phyloP scores from a whole-genome alignment of 2,329 filamentous ascomycete genomes.

The Aspergillus fumigatus region DNA sequence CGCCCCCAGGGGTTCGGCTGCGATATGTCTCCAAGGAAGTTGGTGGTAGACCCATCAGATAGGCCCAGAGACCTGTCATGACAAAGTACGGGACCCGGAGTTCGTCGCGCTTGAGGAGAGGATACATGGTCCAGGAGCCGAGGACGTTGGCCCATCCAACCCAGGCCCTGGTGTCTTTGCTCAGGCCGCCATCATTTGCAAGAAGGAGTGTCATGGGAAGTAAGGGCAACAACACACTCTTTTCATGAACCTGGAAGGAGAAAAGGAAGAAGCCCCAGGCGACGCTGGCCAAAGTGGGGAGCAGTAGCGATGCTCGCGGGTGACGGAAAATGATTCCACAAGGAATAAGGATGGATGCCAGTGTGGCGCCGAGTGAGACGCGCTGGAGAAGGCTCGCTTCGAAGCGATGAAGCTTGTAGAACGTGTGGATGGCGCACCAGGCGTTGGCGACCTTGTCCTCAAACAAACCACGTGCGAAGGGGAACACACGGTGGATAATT shows the following conservation, averaged over 20 bases:
- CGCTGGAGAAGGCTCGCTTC: constrained; percentile 68
- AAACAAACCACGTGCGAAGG: constrained; percentile 90
- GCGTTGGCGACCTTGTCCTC: constrained; percentile 99
- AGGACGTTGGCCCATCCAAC: constrained; percentile 93
- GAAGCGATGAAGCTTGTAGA: constrained; percentile 79
- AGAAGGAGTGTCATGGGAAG: constrained; percentile 90
- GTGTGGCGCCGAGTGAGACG: constrained; percentile 68
- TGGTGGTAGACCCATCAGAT: constrained; percentile 81
- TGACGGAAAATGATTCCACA: constrained; percentile 74
- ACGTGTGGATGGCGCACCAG: constrained; percentile 88
- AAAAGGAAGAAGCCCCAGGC: constrained; percentile 98
- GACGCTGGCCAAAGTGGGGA: constrained; percentile 73
- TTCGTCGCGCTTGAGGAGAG: constrained; percentile 79
- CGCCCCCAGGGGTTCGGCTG: constrained; percentile 34
- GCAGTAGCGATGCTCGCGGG: constrained; percentile 71
- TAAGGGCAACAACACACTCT: constrained; percentile 87
- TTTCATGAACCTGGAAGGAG: constrained; percentile 97
- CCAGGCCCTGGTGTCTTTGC: constrained; percentile 76
- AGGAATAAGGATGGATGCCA: constrained; percentile 71
- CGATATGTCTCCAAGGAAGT: constrained; percentile 67
- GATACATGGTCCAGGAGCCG: constrained; percentile 90
- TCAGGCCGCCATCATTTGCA: constrained; percentile 70
- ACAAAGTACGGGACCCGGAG: constrained; percentile 80
- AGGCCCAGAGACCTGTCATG: constrained; percentile 82
- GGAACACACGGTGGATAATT: constrained; percentile 87